phyloP scores from a whole-genome alignment of 768 basidiomycete genomes.

The Phaffia australis region DNA sequence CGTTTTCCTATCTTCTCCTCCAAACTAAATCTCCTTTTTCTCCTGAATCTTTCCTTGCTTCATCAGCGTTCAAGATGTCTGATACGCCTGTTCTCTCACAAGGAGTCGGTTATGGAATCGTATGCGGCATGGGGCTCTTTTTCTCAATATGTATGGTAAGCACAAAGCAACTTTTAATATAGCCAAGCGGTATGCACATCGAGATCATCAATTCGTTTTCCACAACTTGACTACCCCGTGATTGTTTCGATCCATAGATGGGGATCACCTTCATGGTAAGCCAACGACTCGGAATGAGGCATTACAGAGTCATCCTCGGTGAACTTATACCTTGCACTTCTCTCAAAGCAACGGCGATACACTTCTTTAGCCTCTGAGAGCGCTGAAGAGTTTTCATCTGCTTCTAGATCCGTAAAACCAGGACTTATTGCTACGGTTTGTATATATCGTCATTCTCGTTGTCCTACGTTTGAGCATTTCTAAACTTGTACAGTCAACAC shows the following conservation, averaged over 20 bases:
- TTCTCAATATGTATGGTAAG: slow-evolving; percentile 20
- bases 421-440: slow-evolving; percentile 71
- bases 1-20: background rate
- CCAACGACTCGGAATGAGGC: background rate
- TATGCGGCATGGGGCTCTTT: slow-evolving; percentile 17
- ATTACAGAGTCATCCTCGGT: background rate
- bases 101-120: slow-evolving; percentile 14
- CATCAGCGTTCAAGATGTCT: background rate
- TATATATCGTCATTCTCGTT: slow-evolving; percentile 41
- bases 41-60: background rate
- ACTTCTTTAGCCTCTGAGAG: slow-evolving; percentile 49
- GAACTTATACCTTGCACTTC: background rate
- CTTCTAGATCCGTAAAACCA: slow-evolving; percentile 58
- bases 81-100: slow-evolving; percentile 9
- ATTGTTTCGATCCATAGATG: background rate
- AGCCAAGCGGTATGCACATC: background rate
- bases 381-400: slow-evolving; percentile 49
- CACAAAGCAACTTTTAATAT: background rate
- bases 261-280: slow-evolving; percentile 5
- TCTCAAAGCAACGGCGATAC: slow-evolving; percentile 12
- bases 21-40: background rate
- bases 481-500: background rate
- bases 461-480: background rate
- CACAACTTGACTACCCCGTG: background rate
- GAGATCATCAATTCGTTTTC: no score